Evolutionary conservation across 495 filamentous ascomycete genomes (phyloP).

Genomic region (Hyaloscypha bicolor): DNA sequence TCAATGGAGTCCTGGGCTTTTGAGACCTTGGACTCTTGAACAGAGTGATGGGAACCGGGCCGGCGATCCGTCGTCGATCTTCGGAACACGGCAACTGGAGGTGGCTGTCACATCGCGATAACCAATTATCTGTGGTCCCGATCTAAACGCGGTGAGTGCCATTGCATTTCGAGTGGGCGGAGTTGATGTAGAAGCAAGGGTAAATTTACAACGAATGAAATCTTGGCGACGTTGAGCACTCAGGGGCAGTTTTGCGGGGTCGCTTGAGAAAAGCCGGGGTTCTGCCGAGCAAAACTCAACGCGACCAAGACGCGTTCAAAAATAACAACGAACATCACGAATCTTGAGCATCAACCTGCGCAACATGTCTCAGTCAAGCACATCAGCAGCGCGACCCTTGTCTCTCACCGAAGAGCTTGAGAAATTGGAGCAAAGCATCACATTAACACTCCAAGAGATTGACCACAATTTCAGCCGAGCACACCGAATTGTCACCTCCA

Average conservation of each 20-base stretch:
- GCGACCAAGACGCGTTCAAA: not conserved
- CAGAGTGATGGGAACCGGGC: no score
- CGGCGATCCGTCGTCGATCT: no score
- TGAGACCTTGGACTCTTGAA: no score
- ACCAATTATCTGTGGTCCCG: no score
- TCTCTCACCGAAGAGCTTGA: constrained; percentile 94
- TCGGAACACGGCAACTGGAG: no score
- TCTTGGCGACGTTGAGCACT: not conserved
- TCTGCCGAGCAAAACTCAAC: not conserved
- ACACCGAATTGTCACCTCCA: constrained; percentile 93
- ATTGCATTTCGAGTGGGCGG: no score
- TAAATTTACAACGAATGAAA: no score
- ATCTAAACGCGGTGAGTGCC: no score
- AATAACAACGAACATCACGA: not conserved
- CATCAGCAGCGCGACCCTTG: constrained; percentile 62
- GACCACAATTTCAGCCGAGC: constrained; percentile 97
- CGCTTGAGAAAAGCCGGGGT: not conserved
- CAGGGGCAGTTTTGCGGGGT: not conserved
- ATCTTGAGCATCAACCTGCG: not conserved
- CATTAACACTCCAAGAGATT: constrained; percentile 96
- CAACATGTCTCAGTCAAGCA: constrained; percentile 29
- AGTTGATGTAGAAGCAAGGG: no score
- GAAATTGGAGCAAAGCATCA: constrained; percentile 95
- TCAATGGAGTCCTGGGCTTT: no score
- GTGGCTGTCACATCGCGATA: no score